Evolutionary conservation across 164 flowering plant species (phyloP).

Genomic region (Warburgia ugandensis): DNA sequence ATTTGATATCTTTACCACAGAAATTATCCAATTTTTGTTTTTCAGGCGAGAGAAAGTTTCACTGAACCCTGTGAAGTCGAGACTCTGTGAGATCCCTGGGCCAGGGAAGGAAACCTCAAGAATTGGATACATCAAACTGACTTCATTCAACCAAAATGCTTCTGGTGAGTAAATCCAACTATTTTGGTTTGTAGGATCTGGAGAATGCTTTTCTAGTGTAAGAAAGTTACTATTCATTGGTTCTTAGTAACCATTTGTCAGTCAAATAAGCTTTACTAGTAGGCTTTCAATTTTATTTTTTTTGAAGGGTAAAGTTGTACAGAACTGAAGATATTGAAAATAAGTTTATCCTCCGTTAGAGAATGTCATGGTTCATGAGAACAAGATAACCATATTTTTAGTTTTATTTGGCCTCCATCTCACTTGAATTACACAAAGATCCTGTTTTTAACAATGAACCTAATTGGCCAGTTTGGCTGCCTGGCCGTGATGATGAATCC

Average conservation of each 20-base stretch:
- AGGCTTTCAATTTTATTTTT: neutral
- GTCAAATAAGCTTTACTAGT: neutral
- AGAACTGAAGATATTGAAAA: no score
- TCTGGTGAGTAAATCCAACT: conserved; percentile 43
- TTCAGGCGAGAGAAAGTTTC: conserved; percentile 69
- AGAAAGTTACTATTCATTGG: neutral
- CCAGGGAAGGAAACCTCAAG: conserved; percentile 50
- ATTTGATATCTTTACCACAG: neutral
- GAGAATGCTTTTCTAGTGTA: neutral
- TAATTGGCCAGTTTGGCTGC: no score
- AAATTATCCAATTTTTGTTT: neutral
- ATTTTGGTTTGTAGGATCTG: conserved; percentile 4
- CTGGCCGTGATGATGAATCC: no score
- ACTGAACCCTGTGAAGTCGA: conserved; percentile 84
- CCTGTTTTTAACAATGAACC: no score
- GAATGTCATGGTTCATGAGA: no score
- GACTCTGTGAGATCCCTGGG: conserved; percentile 61
- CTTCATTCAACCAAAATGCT: conserved; percentile 87
- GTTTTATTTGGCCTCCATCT: no score
- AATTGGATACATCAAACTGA: conserved; percentile 88
- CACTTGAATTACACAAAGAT: no score
- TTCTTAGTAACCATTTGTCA: neutral
- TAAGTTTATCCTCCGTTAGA: no score
- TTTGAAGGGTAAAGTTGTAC: no score
- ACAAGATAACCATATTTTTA: no score